Base-by-base conservation (phyloP, 2,329 filamentous ascomycete genomes). In the Pyricularia sp. region DNA sequence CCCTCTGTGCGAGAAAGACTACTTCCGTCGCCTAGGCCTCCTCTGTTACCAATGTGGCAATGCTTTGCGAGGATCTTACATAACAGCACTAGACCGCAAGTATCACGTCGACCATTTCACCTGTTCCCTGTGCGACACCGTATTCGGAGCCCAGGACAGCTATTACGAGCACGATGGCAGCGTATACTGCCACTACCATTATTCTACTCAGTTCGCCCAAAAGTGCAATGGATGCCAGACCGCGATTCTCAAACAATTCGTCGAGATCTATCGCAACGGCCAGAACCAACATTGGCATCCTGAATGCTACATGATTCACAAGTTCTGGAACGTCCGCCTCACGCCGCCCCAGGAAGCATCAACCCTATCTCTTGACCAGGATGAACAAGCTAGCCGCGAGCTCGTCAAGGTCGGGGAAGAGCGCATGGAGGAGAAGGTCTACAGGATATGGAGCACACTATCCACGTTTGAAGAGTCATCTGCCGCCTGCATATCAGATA, bases 291-390 rank as follows among this genome's bases (percentile, higher is more conserved):
- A 99, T 78, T 99, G 95, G 95, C 95, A 99, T 77, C 95, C 95
- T 1, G 95, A 99, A 80, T 99, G 95, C 79, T 99, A 99, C 80
- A 99, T 99, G 95, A 99, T 99, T 71, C 95, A 99, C 82, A 99
- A 99, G 76, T 99, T 98, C 80, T 99, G 95, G 95, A 99, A 98
- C 77, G 95, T 99, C 70, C 90, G 95, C 67, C 83, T 99, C 55
- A 88, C 89, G 12, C 85, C 88, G 30, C 83, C 86, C 12, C 84
- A 85, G 59, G 84, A 88, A 69, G 77, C 79, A 12, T 76, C 82
- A 50, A 17, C 17, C 9, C 58, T 26, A 26, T 36, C 65, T 28
- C 33, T 50, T 33, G 33, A 25, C 25, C 36, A 66, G 11, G 81
- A 83, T 68, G 84, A 87, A 68, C 77, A 80, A 65, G 87, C 90